Evolutionary conservation across 2,329 filamentous ascomycete genomes (phyloP).

Genomic region (Fusarium oxysporum): DNA sequence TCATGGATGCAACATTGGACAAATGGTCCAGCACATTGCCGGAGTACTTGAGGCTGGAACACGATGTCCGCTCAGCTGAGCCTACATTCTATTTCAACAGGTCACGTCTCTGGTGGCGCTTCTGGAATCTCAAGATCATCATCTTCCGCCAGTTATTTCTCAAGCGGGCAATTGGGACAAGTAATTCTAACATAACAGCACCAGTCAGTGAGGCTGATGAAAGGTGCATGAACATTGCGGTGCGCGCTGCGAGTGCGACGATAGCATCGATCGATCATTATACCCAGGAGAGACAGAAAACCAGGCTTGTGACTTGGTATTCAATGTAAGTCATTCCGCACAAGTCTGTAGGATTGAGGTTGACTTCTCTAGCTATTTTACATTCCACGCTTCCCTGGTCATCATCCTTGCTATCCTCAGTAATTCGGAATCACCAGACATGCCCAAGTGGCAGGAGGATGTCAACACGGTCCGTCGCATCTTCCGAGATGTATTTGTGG

Average conservation of each 20-base stretch:
- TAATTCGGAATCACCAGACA: not conserved
- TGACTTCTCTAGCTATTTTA: not conserved
- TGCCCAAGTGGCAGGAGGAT: not conserved
- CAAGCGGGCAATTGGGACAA: not conserved
- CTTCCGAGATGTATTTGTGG: not conserved
- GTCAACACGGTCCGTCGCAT: not conserved
- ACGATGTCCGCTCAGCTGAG: not conserved
- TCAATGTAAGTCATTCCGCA: not conserved
- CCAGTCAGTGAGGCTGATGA: not conserved
- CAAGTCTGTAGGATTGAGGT: not conserved
- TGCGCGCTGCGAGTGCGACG: not conserved
- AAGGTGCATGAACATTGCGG: not conserved
- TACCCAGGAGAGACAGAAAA: not conserved
- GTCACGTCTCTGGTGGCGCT: not conserved
- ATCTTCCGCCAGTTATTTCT: not conserved
- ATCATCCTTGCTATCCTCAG: not conserved
- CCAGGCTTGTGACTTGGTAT: not conserved
- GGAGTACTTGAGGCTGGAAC: not conserved
- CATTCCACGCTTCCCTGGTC: not conserved
- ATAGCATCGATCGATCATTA: not conserved
- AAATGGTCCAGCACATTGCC: not conserved
- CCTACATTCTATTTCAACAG: not conserved
- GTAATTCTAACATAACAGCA: fast-evolving
- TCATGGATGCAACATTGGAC: not conserved
- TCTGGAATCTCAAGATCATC: not conserved